Conservation (phyloP, 2,329 filamentous ascomycete species). For the Penicillium sp. region DNA sequence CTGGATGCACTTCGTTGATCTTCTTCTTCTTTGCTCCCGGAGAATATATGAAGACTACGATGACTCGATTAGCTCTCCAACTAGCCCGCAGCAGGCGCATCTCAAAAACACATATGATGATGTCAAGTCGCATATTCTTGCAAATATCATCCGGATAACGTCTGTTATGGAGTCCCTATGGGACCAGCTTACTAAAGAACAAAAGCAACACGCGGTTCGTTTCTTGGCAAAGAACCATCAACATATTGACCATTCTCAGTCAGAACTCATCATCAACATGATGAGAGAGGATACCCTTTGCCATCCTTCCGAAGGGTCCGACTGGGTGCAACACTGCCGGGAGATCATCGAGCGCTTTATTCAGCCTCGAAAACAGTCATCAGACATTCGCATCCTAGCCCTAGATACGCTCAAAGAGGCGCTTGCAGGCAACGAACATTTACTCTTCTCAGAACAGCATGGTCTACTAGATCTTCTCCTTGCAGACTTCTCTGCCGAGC, state of each 20-base stretch:
- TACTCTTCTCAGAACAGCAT: conserved; percentile 37
- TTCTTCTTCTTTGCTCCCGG: conserved; percentile 42
- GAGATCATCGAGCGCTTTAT: conserved; percentile 44
- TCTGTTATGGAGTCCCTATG: conserved; percentile 42
- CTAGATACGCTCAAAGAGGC: conserved; percentile 47
- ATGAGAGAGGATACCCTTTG: conserved; percentile 41
- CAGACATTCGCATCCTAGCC: conserved; percentile 46
- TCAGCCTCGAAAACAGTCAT: conserved; percentile 41
- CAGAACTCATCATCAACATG: conserved; percentile 43
- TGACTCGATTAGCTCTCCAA: conserved; percentile 23
- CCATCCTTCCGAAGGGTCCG: conserved; percentile 33
- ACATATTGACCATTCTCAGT: conserved; percentile 44
- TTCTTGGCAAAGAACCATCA: conserved; percentile 43
- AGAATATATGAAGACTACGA: conserved; percentile 38
- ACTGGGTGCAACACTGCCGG: conserved; percentile 41
- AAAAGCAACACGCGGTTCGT: conserved; percentile 40
- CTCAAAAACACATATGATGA: conserved; percentile 40
- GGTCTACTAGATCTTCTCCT: conserved; percentile 40
- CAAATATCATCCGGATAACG: conserved; percentile 44
- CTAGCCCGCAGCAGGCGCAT: conserved; percentile 31
- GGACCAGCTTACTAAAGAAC: conserved; percentile 41
- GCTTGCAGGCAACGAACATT: conserved; percentile 37
- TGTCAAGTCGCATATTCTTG: conserved; percentile 42
- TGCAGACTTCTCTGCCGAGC: conserved; percentile 41
- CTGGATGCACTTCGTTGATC: conserved; percentile 40